Conservation (phyloP, 345 rosid genomes). For the Lumnitzera racemosa region DNA sequence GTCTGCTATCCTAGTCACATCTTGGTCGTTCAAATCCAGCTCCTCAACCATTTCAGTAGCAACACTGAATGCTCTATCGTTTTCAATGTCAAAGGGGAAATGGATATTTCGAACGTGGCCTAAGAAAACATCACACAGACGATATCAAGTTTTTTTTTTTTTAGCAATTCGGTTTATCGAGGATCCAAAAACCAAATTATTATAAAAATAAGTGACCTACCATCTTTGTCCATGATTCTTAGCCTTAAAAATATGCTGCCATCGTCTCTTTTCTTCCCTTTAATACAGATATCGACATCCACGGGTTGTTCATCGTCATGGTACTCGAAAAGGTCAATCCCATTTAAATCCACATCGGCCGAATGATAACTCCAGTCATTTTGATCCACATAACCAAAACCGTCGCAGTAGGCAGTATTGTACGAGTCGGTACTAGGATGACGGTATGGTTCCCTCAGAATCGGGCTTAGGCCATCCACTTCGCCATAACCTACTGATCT, state of each 20-base stretch:
- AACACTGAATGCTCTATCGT: constrained; percentile 76
- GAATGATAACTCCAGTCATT: constrained; percentile 50
- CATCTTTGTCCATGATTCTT: constrained; percentile 76
- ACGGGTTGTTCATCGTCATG: constrained; percentile 56
- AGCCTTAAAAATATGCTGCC: constrained; percentile 61
- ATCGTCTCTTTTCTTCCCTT: constrained; percentile 63
- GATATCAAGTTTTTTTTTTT: not conserved
- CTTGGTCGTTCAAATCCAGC: constrained; percentile 74
- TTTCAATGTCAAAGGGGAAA: constrained; percentile 72
- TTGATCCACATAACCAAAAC: constrained; percentile 22
- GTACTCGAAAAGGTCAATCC: constrained; percentile 65
- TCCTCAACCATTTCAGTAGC: constrained; percentile 97
- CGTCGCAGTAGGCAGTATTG: constrained; percentile 35
- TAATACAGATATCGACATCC: constrained; percentile 62
- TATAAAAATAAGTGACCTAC: constrained; percentile 23
- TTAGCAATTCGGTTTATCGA: not conserved
- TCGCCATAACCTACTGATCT: constrained; percentile 39
- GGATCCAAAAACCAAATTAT: not conserved
- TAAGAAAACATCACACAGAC: constrained; percentile 15
- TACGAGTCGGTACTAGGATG: constrained; percentile 26
- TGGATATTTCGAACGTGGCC: constrained; percentile 77
- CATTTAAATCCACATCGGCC: constrained; percentile 41
- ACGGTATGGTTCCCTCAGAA: constrained; percentile 44
- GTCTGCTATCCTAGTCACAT: constrained; percentile 71
- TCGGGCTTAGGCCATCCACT: constrained; percentile 32